Evolutionary conservation across 305 asterid genomes (phyloP).

Genomic region (Fraxinus sp.): DNA sequence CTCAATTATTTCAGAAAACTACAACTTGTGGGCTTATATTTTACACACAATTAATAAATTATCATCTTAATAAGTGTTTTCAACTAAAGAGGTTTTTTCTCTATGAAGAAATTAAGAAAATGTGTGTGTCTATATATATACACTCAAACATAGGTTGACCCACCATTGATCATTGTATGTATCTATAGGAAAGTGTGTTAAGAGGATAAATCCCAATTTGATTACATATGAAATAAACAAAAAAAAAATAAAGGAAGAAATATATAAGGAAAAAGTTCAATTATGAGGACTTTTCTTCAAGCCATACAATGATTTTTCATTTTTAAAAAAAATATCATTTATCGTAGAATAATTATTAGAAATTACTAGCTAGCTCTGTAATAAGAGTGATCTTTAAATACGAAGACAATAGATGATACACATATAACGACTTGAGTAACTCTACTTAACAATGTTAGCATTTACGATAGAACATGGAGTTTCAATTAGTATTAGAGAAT

Average conservation of each 20-base stretch:
- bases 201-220: too few relatives aligned
- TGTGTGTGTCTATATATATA: neutral
- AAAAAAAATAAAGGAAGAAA: too few relatives aligned
- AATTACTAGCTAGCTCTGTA: neutral
- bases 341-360: neutral
- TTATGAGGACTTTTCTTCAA: too few relatives aligned
- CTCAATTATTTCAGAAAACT: neutral
- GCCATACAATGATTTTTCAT: neutral
- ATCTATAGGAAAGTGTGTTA: neutral
- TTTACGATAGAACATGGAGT: too few relatives aligned
- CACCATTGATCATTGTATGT: neutral
- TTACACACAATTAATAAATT: too few relatives aligned
- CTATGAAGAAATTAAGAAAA: neutral
- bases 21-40: neutral
- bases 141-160: neutral
- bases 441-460: too few relatives aligned
- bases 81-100: neutral
- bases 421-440: neutral
- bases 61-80: neutral
- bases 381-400: neutral
- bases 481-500: neutral
- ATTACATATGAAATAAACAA: too few relatives aligned
- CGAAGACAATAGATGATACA: too few relatives aligned
- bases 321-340: too few relatives aligned
- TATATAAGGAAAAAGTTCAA: too few relatives aligned